These are phyloP conservation scores for Monosporascus sp. DNA, from an alignment of 2,329 filamentous ascomycete species.

Conservation along the genomic window DNA sequence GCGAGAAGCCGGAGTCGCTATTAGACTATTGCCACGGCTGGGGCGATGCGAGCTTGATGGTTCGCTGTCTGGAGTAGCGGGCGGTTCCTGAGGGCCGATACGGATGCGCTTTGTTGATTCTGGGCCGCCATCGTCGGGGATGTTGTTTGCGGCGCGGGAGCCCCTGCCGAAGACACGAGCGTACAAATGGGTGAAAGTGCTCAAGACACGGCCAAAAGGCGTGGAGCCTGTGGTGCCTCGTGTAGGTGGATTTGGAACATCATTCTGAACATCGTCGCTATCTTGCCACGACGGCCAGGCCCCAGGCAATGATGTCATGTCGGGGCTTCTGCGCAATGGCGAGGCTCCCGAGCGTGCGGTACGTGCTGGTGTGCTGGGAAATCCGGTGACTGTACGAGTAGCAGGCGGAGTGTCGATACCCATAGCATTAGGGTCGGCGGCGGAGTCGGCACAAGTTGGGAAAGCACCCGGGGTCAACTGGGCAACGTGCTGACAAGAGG, in stretches of 20 bases:
- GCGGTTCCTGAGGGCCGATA: background rate
- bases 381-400: background rate
- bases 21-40: no score
- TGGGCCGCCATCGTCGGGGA: background rate
- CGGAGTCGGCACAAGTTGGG: background rate
- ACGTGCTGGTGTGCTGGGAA: background rate
- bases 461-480: background rate
- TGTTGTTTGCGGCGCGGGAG: background rate
- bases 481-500: background rate
- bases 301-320: conserved; percentile 9
- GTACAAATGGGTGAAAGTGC: no score
- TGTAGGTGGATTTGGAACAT: conserved; percentile 1
- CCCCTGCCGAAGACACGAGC: background rate
- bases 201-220: conserved; percentile 3
- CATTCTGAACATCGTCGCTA: background rate
- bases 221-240: background rate
- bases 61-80: background rate
- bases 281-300: conserved; percentile 10
- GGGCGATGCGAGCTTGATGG: background rate
- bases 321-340: background rate
- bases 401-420: background rate
- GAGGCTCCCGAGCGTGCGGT: background rate
- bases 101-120: background rate
- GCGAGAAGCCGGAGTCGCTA: no score
- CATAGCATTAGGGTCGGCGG: background rate